A percentile compares a stretch with the other conserved stretches of the same genome.
Evolutionary conservation across 2,329 filamentous ascomycete genomes (phyloP).

Genomic region (Pseudogymnoascus sp.): DNA sequence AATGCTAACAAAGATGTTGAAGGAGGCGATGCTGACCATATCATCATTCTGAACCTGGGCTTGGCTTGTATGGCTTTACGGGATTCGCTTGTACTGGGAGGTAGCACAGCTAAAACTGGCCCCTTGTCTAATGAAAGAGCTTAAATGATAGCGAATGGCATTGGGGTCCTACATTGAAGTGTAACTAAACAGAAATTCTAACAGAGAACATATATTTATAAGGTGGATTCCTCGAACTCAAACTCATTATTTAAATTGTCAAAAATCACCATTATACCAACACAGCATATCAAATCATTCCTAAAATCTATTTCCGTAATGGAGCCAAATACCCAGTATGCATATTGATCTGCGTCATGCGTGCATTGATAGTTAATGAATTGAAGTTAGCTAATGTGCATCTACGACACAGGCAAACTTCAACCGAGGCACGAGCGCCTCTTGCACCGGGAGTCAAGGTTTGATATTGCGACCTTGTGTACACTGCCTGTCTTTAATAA

Average conservation of each 20-base stretch:
- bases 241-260: not conserved
- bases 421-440: not conserved
- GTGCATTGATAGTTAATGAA: not conserved
- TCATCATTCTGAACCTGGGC: slow-evolving; percentile 46
- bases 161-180: not conserved
- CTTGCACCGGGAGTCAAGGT: not conserved
- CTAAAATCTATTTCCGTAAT: not conserved
- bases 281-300: not conserved
- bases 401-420: not conserved
- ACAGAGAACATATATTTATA: not conserved
- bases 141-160: not conserved
- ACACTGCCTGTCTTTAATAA: not conserved
- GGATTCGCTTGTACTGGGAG: not conserved
- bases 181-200: not conserved
- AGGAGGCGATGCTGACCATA: slow-evolving; percentile 47
- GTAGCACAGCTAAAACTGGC: not conserved
- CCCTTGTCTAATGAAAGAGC: not conserved
- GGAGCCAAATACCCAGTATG: not conserved
- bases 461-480: not conserved
- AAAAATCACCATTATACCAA: not conserved
- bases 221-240: not conserved
- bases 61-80: not conserved
- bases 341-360: not conserved
- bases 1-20: slow-evolving; percentile 52
- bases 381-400: not conserved